Conservation (phyloP, 2,329 filamentous ascomycete genomes). For the Chaetomiaceae sp. region DNA sequence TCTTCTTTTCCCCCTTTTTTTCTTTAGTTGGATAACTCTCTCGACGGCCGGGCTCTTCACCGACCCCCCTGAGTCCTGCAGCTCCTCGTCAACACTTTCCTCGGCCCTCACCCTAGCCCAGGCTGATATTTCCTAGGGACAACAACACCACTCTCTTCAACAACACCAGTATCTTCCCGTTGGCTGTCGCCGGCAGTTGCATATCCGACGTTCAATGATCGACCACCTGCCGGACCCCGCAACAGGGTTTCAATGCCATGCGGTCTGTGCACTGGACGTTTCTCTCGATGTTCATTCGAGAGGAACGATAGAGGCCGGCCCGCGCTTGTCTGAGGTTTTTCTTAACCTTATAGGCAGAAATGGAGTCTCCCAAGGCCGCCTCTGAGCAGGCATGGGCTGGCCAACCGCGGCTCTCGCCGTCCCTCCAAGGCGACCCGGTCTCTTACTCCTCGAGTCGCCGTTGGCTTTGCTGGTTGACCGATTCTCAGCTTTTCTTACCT, state of each 20-base stretch:
- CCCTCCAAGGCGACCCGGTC: neutral
- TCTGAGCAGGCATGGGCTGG: neutral
- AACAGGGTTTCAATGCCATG: constrained; percentile 15
- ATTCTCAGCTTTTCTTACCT: constrained; percentile 2
- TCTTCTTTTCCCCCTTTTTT: too few relatives aligned
- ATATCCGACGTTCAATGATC: constrained; percentile 9
- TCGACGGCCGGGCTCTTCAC: too few relatives aligned
- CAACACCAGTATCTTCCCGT: neutral
- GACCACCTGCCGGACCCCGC: constrained; percentile 12
- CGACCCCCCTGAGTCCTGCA: too few relatives aligned
- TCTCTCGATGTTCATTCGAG: neutral
- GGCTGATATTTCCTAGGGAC: too few relatives aligned
- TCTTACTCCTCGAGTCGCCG: neutral
- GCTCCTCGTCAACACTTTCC: too few relatives aligned
- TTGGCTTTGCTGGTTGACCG: too few relatives aligned
- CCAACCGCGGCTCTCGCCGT: constrained; percentile 14
- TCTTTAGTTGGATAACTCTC: neutral
- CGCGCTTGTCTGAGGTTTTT: constrained; percentile 14
- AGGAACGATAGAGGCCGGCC: neutral
- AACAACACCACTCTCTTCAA: too few relatives aligned
- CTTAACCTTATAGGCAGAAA: constrained; percentile 17
- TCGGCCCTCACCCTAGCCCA: too few relatives aligned
- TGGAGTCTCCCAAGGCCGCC: neutral
- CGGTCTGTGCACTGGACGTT: constrained; percentile 15
- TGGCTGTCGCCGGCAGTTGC: neutral